Base-by-base conservation (phyloP, 441 rosid genomes). In the Isatis lusitanica region DNA sequence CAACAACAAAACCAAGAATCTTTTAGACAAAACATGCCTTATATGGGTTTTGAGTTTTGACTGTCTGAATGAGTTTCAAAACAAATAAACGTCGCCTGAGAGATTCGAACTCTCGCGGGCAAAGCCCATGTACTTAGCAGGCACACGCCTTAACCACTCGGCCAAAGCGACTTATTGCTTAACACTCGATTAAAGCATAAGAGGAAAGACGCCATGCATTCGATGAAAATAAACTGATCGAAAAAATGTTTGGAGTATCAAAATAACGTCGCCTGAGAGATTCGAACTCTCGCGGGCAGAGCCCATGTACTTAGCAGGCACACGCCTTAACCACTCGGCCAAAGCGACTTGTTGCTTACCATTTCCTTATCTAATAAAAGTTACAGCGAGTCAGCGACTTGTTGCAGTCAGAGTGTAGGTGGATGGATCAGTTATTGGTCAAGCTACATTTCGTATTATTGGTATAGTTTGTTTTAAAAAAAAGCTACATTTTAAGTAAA, bases 221-320 rank as follows among this genome's bases (percentile, higher is more conserved):
- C 10, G 0, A 36, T 33, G 36, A 33, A 33, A 21, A 1, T 21
- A n/a, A n/a, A n/a, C n/a, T n/a, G n/a, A n/a, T n/a, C n/a, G n/a
- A n/a, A n/a, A n/a, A n/a, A n/a, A 2, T 33, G 8, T 33, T 31
- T 33, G 8, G 36, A 33, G 7, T 6, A 4, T 33, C 1, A 35
- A 35, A 35, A 1, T 7, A 7, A 35, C 87, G 86, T 87, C 92
- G 97, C 99, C 98, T 86, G 92, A 91, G 90, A 87, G 90, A 87
- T 86, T 91, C 94, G 92, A 93, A 90, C 97, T 91, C 98, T 90
- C 97, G 95, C 94, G 95, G 95, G 97, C 81, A 87, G 75, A 91
- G 80, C 99, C 97, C 95, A 91, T 84, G 92, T 88, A 86, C 96
- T 90, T 89, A 87, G 94, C 94, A 90, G 97, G 98, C 97, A 93